Evolutionary conservation across 2,329 filamentous ascomycete genomes (phyloP), one percentile per base, ranked within the genome.

Genomic region (Cladosporium sp.): DNA sequence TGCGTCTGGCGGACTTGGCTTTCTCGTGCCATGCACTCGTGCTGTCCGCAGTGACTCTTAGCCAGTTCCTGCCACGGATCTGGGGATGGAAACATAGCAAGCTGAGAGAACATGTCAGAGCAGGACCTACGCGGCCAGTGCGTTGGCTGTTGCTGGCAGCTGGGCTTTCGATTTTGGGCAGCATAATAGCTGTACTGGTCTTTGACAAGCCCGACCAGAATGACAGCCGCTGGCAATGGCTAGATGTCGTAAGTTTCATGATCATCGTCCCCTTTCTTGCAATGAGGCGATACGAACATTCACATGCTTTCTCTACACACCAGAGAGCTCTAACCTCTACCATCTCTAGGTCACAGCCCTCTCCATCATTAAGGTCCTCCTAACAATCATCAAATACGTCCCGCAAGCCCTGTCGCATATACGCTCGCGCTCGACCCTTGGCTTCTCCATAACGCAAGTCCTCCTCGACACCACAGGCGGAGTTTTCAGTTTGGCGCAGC

Each of bases 351-450:
- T 88, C 39, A 87, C 89, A 73, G 85, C 89, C 13, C 80, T 96
- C 36, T 91, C 91, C 49, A 96, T 96, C 75, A 89, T 96, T 75
- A 99, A 99, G 80, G 83, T 99, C 36, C 78, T 93, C 63, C 87
- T 96, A 69, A 97, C 94, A 0, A 80, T 97, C 28, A 86, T 96
- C 79, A 99, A 99, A 80, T 98, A 97, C 79, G 88, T 92, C 56
- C 95, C 95, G 8, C 93, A 97, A 82, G 87, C 91, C 43, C 83
- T 90, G 73, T 84, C 89, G 71, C 98, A 98, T 81, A 92, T 90
- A 76, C 87, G 88, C 72, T 92, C 94, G 73, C 86, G 89, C 75
- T 96, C 91, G 65, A 98, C 95, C 0, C 80, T 85, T 21, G 95
- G 95, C 46, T 98, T 93, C 93, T 68, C 72, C 1, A 74, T 75